Evolutionary conservation across 2,329 filamentous ascomycete species (phyloP), one percentile per base, ranked within the genome.

Genomic region (Fusarium napiforme): DNA sequence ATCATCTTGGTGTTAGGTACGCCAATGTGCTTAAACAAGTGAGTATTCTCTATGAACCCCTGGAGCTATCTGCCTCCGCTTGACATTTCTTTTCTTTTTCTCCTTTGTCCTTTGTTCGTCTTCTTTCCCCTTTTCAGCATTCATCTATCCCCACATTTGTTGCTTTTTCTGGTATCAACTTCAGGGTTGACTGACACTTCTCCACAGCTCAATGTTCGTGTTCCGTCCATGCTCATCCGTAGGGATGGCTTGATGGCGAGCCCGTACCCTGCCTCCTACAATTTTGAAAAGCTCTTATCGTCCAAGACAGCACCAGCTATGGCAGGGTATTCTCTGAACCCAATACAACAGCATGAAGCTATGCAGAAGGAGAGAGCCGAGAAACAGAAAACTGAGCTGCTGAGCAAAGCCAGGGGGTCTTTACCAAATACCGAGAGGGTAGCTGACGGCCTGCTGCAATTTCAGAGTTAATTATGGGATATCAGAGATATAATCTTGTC

Each of bases 161-260:
- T 55, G 18, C 60, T 62, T 73, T 64, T 74, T 64, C 49, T 39
- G 43, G 66, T 69, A 56, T 71, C 61, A 60, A 58, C 28, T 67
- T 60, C 60, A 62, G 43, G 50, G 37, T 64, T 69, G n/a, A 69
- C 50, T 46, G 50, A 56, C 26, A 55, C n/a, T 45, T 64, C 34
- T 62, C 67, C 60, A 58, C 57, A 90, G 88, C 83, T 90, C 59
- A 85, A 88, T 76, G 79, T 91, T 59, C 87, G 89, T 30, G 83
- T 90, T 23, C 89, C 90, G 5, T 90, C 88, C 2, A 91, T 91
- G 89, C 83, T 90, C 69, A 90, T 91, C 78, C 85, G 84, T 34
- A 82, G 85, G 40, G 88, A 90, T 74, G 83, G 83, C 9, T 78
- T 88, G 15, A 83, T 88, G 81, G 82, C 84, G 5, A 82, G 81